Evolutionary conservation across 2,329 filamentous ascomycete genomes (phyloP).

Genomic region (Penicillium sp.): DNA sequence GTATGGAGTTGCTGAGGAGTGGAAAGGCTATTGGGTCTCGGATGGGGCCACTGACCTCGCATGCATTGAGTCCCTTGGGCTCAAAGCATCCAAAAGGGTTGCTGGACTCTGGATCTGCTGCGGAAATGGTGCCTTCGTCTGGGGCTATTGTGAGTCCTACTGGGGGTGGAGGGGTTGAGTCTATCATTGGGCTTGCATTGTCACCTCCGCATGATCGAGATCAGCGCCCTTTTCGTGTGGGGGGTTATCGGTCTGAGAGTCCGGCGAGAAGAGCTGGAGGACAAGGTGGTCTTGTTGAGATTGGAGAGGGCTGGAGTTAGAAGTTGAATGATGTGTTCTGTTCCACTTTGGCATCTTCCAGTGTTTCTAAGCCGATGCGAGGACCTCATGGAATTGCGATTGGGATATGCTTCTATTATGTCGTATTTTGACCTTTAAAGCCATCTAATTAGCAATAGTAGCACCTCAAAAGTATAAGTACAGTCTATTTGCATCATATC

Average conservation of each 20-base stretch:
- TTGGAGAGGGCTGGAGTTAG: slow-evolving; percentile 2
- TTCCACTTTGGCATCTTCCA: background rate
- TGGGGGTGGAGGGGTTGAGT: background rate
- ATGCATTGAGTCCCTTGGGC: background rate
- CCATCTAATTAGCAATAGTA: too few species aligned
- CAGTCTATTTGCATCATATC: background rate
- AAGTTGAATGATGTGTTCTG: background rate
- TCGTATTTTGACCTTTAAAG: too few species aligned
- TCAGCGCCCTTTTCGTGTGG: background rate
- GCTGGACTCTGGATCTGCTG: background rate
- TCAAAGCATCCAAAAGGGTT: background rate
- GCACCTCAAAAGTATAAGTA: too few species aligned
- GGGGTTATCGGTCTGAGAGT: background rate
- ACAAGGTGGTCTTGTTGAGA: background rate
- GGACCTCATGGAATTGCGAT: too few species aligned
- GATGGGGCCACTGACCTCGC: background rate
- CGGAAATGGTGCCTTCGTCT: background rate
- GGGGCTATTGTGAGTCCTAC: background rate
- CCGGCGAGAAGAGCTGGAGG: slow-evolving; percentile 1
- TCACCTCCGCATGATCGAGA: background rate
- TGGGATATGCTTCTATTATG: too few species aligned
- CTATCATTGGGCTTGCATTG: background rate
- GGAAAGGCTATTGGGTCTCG: background rate
- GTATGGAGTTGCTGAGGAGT: slow-evolving; percentile 5
- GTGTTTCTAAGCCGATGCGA: too few species aligned